Evolutionary conservation across 2,329 filamentous ascomycete genomes (phyloP), one percentile per base, ranked within the genome.

Genomic region (Dothiorella sarmentorum): DNA sequence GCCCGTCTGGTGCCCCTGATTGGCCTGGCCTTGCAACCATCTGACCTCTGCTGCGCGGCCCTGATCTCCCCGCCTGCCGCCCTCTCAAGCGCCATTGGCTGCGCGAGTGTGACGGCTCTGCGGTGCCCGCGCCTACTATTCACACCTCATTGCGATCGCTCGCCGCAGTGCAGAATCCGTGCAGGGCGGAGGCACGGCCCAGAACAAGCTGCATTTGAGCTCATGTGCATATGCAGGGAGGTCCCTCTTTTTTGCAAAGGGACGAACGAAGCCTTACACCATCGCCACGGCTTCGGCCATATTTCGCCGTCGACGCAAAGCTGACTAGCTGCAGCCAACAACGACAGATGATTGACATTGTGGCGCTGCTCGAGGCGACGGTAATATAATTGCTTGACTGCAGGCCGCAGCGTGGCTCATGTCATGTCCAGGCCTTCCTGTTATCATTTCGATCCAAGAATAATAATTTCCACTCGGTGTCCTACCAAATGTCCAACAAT

Each of bases 31-130:
- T n/a, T 10, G 13, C 45, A 37, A 33, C 45, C 49, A 53, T 53
- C 49, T 53, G 49, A 53, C 49, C 49, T 53, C 49, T 31, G 22
- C 33, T 37, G 49, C 49, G 35, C 49, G 49, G 49, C 49, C 33
- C 29, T 51, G 45, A 49, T 49, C 27, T 24, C 27, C 44, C 33
- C 43, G 43, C 43, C 43, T 17, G 26, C 43, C 43, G 24, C 22
- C 40, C 9, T 15, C 20, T 18, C 17, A 6, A 13, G 43, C 29
- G 11, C 33, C 49, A 53, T 53, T 53, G 49, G 49, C 35, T 40
- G 33, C 49, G 20, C 20, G 22, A 33, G 44, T 49, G 44, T 49
- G 44, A 49, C 44, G 27, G 44, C 27, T 26, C n/a, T 27, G 43
- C n/a, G 27, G 31, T 51, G 45, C 45, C 49, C 33, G 49, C 49